Percentiles rank a stretch among this genome's conserved stretches.
phyloP scores from a whole-genome alignment of 805 yeast genomes.

The Candida coquimbonensis region DNA sequence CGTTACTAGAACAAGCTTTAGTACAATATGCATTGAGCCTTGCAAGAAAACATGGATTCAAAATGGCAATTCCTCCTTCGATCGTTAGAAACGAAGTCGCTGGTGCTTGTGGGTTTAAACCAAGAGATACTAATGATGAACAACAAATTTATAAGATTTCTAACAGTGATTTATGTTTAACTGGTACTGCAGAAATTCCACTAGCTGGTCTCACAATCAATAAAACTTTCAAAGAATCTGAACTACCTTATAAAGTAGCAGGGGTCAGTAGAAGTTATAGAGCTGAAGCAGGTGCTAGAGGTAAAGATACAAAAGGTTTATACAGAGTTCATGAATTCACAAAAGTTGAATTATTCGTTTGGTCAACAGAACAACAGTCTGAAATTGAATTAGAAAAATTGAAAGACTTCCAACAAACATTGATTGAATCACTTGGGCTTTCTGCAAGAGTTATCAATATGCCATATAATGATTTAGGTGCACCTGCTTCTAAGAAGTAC shows the following conservation, averaged over 20 bases:
- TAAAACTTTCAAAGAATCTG: slow-evolving; percentile 31
- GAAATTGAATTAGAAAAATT: slow-evolving; percentile 49
- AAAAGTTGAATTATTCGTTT: slow-evolving; percentile 84
- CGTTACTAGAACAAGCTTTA: slow-evolving; percentile 82
- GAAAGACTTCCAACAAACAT: slow-evolving; percentile 53
- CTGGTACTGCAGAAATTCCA: slow-evolving; percentile 96
- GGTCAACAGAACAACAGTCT: slow-evolving; percentile 47
- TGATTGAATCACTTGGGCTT: slow-evolving; percentile 64
- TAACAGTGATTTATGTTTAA: slow-evolving; percentile 52
- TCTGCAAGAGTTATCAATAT: slow-evolving; percentile 76
- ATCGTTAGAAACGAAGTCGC: slow-evolving; percentile 73
- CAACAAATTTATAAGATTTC: slow-evolving; percentile 71
- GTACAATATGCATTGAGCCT: slow-evolving; percentile 66
- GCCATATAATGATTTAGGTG: slow-evolving; percentile 88
- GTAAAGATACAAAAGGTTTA: slow-evolving; percentile 84
- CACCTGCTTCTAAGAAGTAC: slow-evolving; percentile 86
- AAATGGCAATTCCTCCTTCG: slow-evolving; percentile 75
- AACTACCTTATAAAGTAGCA: slow-evolving; percentile 53
- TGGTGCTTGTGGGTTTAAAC: slow-evolving; percentile 89
- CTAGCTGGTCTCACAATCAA: slow-evolving; percentile 73
- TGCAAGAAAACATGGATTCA: slow-evolving; percentile 65
- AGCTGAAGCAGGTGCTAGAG: slow-evolving; percentile 97
- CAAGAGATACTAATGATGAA: slow-evolving; percentile 82
- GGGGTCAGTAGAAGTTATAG: slow-evolving; percentile 85
- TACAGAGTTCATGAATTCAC: slow-evolving; percentile 96